Base-by-base conservation (phyloP, 805 yeast genomes). In the Ascoidea rubescens region DNA sequence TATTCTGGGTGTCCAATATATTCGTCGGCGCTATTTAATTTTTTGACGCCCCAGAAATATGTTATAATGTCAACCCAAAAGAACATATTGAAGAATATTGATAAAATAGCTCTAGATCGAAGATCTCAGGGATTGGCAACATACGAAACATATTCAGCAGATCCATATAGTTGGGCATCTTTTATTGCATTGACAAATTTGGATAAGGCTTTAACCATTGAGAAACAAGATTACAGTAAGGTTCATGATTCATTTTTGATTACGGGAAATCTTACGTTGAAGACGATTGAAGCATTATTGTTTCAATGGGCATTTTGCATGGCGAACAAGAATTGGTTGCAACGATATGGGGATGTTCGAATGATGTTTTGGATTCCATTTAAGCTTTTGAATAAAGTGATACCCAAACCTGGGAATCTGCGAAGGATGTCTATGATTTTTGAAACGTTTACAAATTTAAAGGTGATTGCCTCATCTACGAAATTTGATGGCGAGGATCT, bases 271-370 rank as follows among this genome's bases (percentile, higher is more conserved):
- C 67, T 84, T 32, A 72, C 84, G 0, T 70, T 73, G 21, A 50
- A 61, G 44, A 61, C 69, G 6, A 74, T 72, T 54, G 85, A 84
- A 10, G 79, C 83, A 50, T 72, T 87, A 16, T 64, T 84, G 31
- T 80, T 84, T 53, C 96, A 87, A 66, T 84, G 88, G 80, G 64
- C 84, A 37, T 75, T 74, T 54, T 84, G 95, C 64, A 68, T 82
- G 32, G 80, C 77, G 0, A 74, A 82, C 61, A 70, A 74, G 49
- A 85, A 84, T 60, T 87, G 96, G 96, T 63, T 87, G 6, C 82
- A 80, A 56, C 70, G 72, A 57, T 84, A 74, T 64, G 86, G 95
- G 6, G 74, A 84, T 49, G 90, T 89, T 2, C 72, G 87, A 55
- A 78, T 87, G 81, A 67, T 90, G 30, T 65, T 84, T 14, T 78